A percentile compares a stretch with the other conserved stretches of the same genome.
Conservation (phyloP, 2,329 filamentous ascomycete genomes). For the Cladosporium sp. region DNA sequence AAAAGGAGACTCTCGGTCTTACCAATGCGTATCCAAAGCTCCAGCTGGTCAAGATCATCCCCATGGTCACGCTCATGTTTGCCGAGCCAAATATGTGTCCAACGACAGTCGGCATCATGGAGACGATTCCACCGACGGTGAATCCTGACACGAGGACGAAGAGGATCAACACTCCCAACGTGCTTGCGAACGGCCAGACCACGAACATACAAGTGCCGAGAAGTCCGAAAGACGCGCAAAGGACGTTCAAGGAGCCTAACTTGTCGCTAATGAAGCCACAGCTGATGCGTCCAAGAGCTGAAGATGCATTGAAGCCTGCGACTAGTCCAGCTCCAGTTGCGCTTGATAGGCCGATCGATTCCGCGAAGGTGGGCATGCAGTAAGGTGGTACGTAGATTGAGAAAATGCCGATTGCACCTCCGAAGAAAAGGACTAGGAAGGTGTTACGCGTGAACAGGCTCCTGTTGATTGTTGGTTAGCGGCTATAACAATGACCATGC, state of each 20-base stretch:
- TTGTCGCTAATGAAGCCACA: constrained; percentile 52
- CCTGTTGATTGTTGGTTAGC: constrained; percentile 35
- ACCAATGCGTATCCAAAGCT: constrained; percentile 57
- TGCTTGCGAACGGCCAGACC: constrained; percentile 57
- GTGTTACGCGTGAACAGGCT: constrained; percentile 41
- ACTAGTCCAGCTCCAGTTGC: constrained; percentile 38
- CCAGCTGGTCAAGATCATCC: constrained; percentile 61
- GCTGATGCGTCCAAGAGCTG: constrained; percentile 54
- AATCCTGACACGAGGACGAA: constrained; percentile 60
- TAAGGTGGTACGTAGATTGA: constrained; percentile 59
- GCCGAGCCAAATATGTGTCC: constrained; percentile 53
- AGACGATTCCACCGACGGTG: constrained; percentile 61
- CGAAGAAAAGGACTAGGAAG: constrained; percentile 52
- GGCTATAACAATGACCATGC: constrained; percentile 14
- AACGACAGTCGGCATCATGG: constrained; percentile 60
- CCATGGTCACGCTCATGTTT: constrained; percentile 49
- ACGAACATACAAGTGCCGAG: constrained; percentile 57
- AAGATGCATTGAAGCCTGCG: constrained; percentile 59
- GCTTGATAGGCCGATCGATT: constrained; percentile 52
- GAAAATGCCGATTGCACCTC: constrained; percentile 55
- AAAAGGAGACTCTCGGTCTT: constrained; percentile 28
- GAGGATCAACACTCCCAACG: constrained; percentile 49
- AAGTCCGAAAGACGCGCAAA: constrained; percentile 49
- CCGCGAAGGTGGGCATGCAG: constrained; percentile 55
- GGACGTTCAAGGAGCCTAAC: constrained; percentile 54